Evolutionary conservation across 768 basidiomycete species (phyloP).

Genomic region (Exidia glandulosa): DNA sequence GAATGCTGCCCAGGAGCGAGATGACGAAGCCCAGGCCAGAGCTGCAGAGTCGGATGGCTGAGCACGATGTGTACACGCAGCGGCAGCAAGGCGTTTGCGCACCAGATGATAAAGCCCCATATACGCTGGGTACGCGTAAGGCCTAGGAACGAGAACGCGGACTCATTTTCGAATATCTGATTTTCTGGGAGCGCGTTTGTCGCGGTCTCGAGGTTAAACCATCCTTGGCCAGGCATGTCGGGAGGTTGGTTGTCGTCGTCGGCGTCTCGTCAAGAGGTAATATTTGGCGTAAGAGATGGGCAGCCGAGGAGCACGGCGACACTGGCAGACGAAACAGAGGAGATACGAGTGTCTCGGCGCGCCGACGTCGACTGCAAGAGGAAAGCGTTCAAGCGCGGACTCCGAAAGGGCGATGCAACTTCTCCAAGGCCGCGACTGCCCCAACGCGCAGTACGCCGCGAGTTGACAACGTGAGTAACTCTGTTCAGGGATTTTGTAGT

Average conservation of each 20-base stretch:
- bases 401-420: not conserved
- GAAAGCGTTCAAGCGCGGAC: no score
- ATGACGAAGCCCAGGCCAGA: slow-evolving; percentile 64
- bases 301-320: not conserved
- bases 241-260: not conserved
- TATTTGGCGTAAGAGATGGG: no score
- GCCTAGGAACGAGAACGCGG: slow-evolving; percentile 72
- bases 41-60: slow-evolving; percentile 31
- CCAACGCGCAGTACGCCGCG: not conserved
- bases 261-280: not conserved
- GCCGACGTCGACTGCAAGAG: no score
- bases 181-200: slow-evolving; percentile 56
- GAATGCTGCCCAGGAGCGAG: slow-evolving; percentile 66
- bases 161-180: slow-evolving; percentile 80
- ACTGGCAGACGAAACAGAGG: not conserved
- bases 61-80: not conserved
- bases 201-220: slow-evolving; percentile 75
- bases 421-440: no score
- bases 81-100: slow-evolving; percentile 16
- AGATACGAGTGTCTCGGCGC: no score
- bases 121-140: slow-evolving; percentile 70
- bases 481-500: not conserved
- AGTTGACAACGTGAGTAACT: not conserved
- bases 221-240: slow-evolving; percentile 55
- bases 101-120: slow-evolving; percentile 84